Conservation (phyloP, 257 asterid species). For the Przewalskia tangutica region DNA sequence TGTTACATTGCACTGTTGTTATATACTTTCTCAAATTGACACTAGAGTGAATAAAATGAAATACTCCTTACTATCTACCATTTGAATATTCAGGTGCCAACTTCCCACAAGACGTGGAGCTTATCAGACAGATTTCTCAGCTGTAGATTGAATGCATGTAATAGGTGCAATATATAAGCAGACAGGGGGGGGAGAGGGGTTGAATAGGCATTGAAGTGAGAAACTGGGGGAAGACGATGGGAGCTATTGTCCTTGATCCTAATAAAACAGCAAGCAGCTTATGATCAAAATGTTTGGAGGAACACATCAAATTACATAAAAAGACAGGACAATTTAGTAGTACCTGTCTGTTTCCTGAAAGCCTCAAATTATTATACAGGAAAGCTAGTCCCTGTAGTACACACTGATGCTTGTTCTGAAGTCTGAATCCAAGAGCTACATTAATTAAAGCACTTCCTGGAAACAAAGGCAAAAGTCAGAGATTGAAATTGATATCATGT, state of each 20-base stretch:
- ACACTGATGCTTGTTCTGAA: slow-evolving; percentile 77
- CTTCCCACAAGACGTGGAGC: background rate
- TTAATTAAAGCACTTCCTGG: slow-evolving; percentile 73
- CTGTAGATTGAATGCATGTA: too few relatives aligned
- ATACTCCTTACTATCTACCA: background rate
- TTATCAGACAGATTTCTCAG: too few relatives aligned
- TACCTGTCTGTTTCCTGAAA: slow-evolving; percentile 57
- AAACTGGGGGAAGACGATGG: too few relatives aligned
- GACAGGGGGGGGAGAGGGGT: too few relatives aligned
- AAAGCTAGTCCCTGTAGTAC: slow-evolving; percentile 71
- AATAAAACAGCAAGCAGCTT: slow-evolving; percentile 2
- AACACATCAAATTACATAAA: background rate
- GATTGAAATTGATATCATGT: background rate
- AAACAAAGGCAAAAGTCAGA: background rate
- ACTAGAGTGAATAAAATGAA: too few relatives aligned
- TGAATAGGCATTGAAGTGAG: too few relatives aligned
- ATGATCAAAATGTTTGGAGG: background rate
- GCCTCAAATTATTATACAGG: slow-evolving; percentile 43
- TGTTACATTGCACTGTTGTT: too few relatives aligned
- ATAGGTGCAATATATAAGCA: too few relatives aligned
- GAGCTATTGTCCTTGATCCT: too few relatives aligned
- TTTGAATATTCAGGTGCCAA: background rate
- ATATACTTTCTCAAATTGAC: background rate
- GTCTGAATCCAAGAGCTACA: slow-evolving; percentile 66
- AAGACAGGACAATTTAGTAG: background rate